A percentile compares a stretch with the other conserved stretches of the same genome.
Evolutionary conservation across 768 basidiomycete genomes (phyloP).

Genomic region (Boletus vermiculosoides): DNA sequence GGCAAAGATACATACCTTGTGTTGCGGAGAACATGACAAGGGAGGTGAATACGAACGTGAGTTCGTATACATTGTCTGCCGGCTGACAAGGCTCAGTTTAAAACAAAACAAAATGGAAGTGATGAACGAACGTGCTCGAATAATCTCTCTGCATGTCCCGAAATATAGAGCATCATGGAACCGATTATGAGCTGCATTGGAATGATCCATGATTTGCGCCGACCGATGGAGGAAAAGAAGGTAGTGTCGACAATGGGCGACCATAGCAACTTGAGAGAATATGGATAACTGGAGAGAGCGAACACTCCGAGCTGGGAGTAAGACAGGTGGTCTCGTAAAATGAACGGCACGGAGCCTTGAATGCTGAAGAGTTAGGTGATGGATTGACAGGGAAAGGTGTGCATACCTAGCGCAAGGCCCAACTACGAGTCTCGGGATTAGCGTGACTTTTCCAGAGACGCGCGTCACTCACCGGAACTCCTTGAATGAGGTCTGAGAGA

Average conservation of each 20-base stretch:
- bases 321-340: slow-evolving; percentile 91
- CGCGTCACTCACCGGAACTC: slow-evolving; percentile 71
- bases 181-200: slow-evolving; percentile 95
- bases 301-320: slow-evolving; percentile 97
- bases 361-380: slow-evolving; percentile 5
- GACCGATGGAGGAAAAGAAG: slow-evolving; percentile 79
- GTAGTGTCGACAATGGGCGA: slow-evolving; percentile 95
- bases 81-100: slow-evolving; percentile 52
- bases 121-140: slow-evolving; percentile 64
- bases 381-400: background rate
- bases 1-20: slow-evolving; percentile 61
- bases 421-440: slow-evolving; percentile 42
- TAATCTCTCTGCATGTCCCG: slow-evolving; percentile 68
- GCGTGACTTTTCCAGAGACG: slow-evolving; percentile 8
- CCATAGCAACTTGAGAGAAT: slow-evolving; percentile 96
- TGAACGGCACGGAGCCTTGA: slow-evolving; percentile 91
- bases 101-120: slow-evolving; percentile 2
- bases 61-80: slow-evolving; percentile 67
- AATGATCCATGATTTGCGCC: slow-evolving; percentile 98
- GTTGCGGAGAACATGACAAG: slow-evolving; percentile 96
- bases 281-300: slow-evolving; percentile 89
- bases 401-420: slow-evolving; percentile 82
- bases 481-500: slow-evolving; percentile 71
- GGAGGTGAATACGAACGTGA: slow-evolving; percentile 83
- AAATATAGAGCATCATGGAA: slow-evolving; percentile 75